A percentile compares a stretch with the other conserved stretches of the same genome.
These are phyloP conservation scores for Streptanthus diversifolius DNA, from an alignment of 345 rosid species.

Conservation along the genomic window DNA sequence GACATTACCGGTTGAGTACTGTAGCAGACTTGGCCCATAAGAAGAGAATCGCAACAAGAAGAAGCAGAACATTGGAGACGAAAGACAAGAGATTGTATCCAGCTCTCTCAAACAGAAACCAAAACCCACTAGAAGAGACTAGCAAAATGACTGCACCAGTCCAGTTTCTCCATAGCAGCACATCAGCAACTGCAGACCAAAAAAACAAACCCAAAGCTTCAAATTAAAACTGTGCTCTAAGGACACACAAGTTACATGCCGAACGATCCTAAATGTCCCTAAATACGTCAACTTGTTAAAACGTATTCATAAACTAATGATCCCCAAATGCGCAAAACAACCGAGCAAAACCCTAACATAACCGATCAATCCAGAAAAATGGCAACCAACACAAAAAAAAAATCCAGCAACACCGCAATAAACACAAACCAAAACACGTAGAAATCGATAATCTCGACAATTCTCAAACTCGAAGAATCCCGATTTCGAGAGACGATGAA, in stretches of 20 bases:
- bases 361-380: not conserved
- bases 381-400: not conserved
- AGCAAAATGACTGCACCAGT: constrained; percentile 46
- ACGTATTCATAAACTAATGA: not conserved
- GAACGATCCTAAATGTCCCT: not conserved
- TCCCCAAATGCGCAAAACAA: not conserved
- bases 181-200: constrained; percentile 60
- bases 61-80: constrained; percentile 67
- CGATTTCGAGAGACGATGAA: not conserved
- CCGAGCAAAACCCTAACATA: not conserved
- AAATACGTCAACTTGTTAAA: not conserved
- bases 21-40: constrained; percentile 97
- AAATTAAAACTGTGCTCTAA: not conserved
- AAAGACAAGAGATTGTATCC: constrained; percentile 77
- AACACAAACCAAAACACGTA: too few relatives aligned
- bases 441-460: not conserved
- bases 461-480: not conserved
- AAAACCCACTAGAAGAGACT: constrained; percentile 49
- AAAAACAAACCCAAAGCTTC: not conserved
- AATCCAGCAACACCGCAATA: too few relatives aligned
- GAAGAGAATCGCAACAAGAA: constrained; percentile 74
- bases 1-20: constrained; percentile 73
- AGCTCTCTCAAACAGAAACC: constrained; percentile 75
- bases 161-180: constrained; percentile 76
- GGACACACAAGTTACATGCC: not conserved